A percentile compares a stretch with the other conserved stretches of the same genome.
These are phyloP conservation scores for Penicillium glabrum DNA, from an alignment of 2,329 filamentous ascomycete species.

Conservation along the genomic window DNA sequence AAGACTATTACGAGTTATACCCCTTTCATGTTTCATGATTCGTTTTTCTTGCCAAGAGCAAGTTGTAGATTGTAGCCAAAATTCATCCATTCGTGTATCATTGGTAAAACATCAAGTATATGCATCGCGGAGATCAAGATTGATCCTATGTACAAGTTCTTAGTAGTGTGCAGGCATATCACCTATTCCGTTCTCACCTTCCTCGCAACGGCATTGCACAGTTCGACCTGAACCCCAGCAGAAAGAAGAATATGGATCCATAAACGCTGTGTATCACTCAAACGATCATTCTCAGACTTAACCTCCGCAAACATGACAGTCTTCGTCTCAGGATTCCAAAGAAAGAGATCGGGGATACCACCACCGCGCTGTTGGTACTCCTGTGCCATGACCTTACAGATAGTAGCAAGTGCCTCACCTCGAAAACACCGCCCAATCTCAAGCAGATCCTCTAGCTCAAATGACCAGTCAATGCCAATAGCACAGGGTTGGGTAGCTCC, in stretches of 20 bases:
- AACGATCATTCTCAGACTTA: slow-evolving; percentile 82
- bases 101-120: background rate
- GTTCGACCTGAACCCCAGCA: slow-evolving; percentile 80
- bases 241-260: slow-evolving; percentile 94
- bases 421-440: slow-evolving; percentile 78
- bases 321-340: slow-evolving; percentile 67
- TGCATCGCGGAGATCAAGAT: background rate
- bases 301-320: slow-evolving; percentile 78
- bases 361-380: slow-evolving; percentile 86
- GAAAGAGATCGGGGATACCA: slow-evolving; percentile 87
- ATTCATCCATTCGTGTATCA: background rate
- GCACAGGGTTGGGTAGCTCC: slow-evolving; percentile 74
- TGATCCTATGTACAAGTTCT: background rate
- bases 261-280: slow-evolving; percentile 92
- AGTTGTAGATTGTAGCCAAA: background rate
- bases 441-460: slow-evolving; percentile 71
- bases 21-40: slow-evolving; percentile 4
- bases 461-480: slow-evolving; percentile 91
- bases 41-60: background rate
- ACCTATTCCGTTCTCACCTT: slow-evolving; percentile 45
- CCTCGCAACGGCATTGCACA: slow-evolving; percentile 66
- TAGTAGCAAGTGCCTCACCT: slow-evolving; percentile 73
- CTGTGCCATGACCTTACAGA: slow-evolving; percentile 94
- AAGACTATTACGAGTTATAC: slow-evolving; percentile 25
- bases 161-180: background rate